Percentiles rank a stretch among this genome's conserved stretches.
Evolutionary conservation across 768 basidiomycete species (phyloP).

Genomic region (Russula lepida): DNA sequence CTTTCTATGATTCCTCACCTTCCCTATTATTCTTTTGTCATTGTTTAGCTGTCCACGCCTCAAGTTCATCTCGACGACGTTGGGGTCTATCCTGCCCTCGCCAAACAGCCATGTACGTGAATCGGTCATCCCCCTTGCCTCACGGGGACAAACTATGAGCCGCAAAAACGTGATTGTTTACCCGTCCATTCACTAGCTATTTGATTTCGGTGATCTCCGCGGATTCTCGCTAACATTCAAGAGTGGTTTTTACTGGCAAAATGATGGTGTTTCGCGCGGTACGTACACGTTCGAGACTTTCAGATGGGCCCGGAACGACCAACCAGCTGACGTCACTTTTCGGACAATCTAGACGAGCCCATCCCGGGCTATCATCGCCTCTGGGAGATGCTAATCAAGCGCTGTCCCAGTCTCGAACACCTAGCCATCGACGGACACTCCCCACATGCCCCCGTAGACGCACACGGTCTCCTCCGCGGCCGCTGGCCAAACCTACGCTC

Average conservation of each 20-base stretch:
- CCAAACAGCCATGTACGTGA: slow-evolving; percentile 52
- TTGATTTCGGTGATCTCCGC: slow-evolving; percentile 54
- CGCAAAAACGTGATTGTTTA: not conserved
- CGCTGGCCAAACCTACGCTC: slow-evolving; percentile 60
- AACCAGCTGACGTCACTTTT: not conserved
- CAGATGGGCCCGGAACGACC: no score
- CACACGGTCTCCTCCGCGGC: slow-evolving; percentile 46
- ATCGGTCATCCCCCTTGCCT: not conserved
- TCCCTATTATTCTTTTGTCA: not conserved
- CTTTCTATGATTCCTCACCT: no score
- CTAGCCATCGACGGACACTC: slow-evolving; percentile 49
- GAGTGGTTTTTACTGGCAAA: slow-evolving; percentile 53
- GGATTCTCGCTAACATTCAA: slow-evolving; percentile 57
- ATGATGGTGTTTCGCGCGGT: slow-evolving; percentile 52
- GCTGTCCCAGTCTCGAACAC: slow-evolving; percentile 59
- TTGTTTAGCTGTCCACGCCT: slow-evolving; percentile 53
- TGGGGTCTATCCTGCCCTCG: slow-evolving; percentile 52
- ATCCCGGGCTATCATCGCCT: slow-evolving; percentile 40
- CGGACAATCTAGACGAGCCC: slow-evolving; percentile 35
- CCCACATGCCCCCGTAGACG: slow-evolving; percentile 43
- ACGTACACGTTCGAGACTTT: slow-evolving; percentile 14
- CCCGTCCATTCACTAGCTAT: slow-evolving; percentile 37
- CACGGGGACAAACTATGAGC: not conserved
- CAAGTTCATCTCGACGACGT: slow-evolving; percentile 49
- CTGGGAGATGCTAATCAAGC: slow-evolving; percentile 63